Base-by-base conservation (phyloP, 148 eudicot species). In the Agrostemma githago region DNA sequence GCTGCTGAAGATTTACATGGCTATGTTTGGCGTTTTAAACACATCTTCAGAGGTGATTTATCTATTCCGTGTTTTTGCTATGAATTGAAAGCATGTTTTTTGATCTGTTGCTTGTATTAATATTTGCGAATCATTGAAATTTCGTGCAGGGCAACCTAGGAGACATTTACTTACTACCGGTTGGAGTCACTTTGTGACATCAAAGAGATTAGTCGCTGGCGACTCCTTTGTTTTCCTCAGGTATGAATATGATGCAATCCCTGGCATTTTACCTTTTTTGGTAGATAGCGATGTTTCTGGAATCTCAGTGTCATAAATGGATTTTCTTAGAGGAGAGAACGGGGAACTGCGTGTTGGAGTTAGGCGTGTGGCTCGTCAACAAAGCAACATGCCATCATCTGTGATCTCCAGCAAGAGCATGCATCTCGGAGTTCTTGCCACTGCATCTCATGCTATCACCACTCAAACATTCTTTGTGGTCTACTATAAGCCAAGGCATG, bases 111-210 rank as follows among this genome's bases (percentile, higher is more conserved):
- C 0, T 53, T 39, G n/a, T 60, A 20, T 39, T 54, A 9, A 63
- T 63, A 21, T 59, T 26, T 4, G 3, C 5, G 10, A 62, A 62
- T 21, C 16, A 26, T 1, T 62, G 68, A 64, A n/a, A 64, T 14
- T 43, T 72, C 48, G 66, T 74, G 76, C 79, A 93, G 98, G 98
- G 60, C 97, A 91, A 81, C 98, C 98, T 20, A 85, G 91, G 75
- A 91, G 98, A 79, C 98, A 94, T 85, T 82, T 96, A 82, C 91
- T 96, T 20, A 96, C 99, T 51, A 96, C 99, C 15, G 99, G 99
- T 71, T 95, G 98, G 98, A 95, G 98, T 85, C 92, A 96, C 58
- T 95, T 95, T 84, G 97, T 94, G 41, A 89, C 90, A 72, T 88
- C 93, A 8, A 94, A 94, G 85, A 85, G 92, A 94, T 79, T 94